Evolutionary conservation across 2,329 filamentous ascomycete species (phyloP).

Genomic region (Tolypocladium album): DNA sequence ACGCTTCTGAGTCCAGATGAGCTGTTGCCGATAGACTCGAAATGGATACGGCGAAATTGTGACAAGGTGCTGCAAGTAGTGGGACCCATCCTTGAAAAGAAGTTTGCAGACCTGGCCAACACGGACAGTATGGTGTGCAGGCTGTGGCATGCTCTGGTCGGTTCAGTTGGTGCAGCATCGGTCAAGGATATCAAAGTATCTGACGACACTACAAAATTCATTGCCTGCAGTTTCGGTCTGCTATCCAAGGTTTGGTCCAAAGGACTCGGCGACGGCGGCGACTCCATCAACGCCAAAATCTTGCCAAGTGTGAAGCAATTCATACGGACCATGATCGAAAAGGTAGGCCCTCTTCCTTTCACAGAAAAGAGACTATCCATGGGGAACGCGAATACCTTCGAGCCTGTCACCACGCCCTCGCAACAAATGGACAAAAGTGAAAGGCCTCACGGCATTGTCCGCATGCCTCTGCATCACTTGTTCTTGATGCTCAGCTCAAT

Average conservation of each 20-base stretch:
- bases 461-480: constrained; percentile 55
- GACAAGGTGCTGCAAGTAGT: constrained; percentile 52
- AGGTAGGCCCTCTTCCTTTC: constrained; percentile 49
- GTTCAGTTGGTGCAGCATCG: constrained; percentile 55
- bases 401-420: constrained; percentile 56
- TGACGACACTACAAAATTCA: constrained; percentile 68
- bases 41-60: constrained; percentile 73
- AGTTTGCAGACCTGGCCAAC: constrained; percentile 51
- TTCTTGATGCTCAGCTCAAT: constrained; percentile 47
- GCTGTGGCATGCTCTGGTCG: constrained; percentile 53
- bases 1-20: constrained; percentile 56
- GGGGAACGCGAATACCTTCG: constrained; percentile 43
- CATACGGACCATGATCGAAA: constrained; percentile 35
- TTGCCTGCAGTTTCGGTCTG: constrained; percentile 60
- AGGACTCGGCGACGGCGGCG: constrained; percentile 28
- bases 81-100: constrained; percentile 47
- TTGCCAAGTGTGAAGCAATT: constrained; percentile 43
- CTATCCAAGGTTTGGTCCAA: constrained; percentile 56
- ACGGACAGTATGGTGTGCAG: constrained; percentile 40
- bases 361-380: constrained; percentile 48
- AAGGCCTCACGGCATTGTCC: constrained; percentile 38
- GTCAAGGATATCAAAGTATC: constrained; percentile 86
- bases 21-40: constrained; percentile 71
- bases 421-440: constrained; percentile 43
- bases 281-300: constrained; percentile 35